Percentiles rank a stretch among this genome's conserved stretches.
Evolutionary conservation across 805 yeast species (phyloP).

Genomic region (Pichia membranifaciens): DNA sequence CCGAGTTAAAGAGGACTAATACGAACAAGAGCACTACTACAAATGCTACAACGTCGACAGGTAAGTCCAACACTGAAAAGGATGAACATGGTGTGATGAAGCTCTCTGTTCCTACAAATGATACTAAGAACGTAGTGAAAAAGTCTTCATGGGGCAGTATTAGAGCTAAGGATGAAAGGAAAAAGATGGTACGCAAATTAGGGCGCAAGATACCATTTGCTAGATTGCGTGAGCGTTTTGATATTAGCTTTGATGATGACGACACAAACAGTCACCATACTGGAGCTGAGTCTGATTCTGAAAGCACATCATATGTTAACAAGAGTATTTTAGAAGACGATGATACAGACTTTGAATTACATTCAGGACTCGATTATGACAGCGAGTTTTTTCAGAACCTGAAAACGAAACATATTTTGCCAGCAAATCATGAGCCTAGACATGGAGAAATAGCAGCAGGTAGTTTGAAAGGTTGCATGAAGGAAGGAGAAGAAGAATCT

Average conservation of each 20-base stretch:
- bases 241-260: background rate
- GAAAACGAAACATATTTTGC: background rate
- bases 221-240: background rate
- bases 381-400: background rate
- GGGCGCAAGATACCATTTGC: constrained; percentile 1
- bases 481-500: background rate
- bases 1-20: background rate
- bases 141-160: constrained; percentile 2
- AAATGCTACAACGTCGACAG: too few relatives aligned
- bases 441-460: background rate
- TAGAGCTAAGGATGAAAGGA: background rate
- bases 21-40: background rate
- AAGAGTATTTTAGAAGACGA: background rate
- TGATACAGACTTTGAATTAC: constrained; percentile 9
- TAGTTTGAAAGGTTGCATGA: constrained; percentile 13
- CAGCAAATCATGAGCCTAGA: background rate
- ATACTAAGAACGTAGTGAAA: background rate
- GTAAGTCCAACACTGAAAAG: background rate
- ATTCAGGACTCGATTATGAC: background rate
- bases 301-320: background rate
- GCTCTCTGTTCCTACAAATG: background rate
- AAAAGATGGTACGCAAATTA: background rate
- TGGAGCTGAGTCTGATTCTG: background rate
- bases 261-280: too few relatives aligned
- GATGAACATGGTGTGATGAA: background rate